phyloP scores from a whole-genome alignment of 139 green algal genomes.

The Coelastrella sp. region DNA sequence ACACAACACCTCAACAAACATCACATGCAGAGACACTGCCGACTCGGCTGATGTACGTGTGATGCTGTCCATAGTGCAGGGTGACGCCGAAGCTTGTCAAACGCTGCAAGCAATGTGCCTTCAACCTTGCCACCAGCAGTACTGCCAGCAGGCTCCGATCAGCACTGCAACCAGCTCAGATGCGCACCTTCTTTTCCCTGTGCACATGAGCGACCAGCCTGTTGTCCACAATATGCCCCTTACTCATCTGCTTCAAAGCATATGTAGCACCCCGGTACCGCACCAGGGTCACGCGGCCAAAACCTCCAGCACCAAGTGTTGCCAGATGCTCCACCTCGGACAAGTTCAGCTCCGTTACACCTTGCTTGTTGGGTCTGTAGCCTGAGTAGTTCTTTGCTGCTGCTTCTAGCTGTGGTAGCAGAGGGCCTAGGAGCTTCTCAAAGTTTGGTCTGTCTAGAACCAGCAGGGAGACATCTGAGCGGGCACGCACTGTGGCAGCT shows the following conservation, averaged over 20 bases:
- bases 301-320: constrained; percentile 89
- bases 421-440: constrained; percentile 52
- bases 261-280: constrained; percentile 64
- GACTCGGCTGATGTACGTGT: too few relatives aligned
- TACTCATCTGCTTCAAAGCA: constrained; percentile 90
- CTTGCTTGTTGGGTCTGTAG: constrained; percentile 26
- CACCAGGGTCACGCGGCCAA: constrained; percentile 91
- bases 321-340: constrained; percentile 76
- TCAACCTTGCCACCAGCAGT: too few relatives aligned
- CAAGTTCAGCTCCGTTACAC: constrained; percentile 20
- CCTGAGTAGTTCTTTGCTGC: constrained; percentile 41
- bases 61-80: too few relatives aligned
- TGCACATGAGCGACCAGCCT: constrained; percentile 90
- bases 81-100: too few relatives aligned
- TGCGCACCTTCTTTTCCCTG: constrained; percentile 76
- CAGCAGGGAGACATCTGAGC: constrained; percentile 73
- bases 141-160: not conserved
- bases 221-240: constrained; percentile 82
- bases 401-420: constrained; percentile 54
- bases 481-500: constrained; percentile 83
- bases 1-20: not conserved
- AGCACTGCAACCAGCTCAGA: not conserved
- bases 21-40: too few relatives aligned
- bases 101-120: too few relatives aligned
- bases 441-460: constrained; percentile 67